These are phyloP conservation scores for Penstemon eatonii DNA, from an alignment of 257 asterid species.

Conservation along the genomic window DNA sequence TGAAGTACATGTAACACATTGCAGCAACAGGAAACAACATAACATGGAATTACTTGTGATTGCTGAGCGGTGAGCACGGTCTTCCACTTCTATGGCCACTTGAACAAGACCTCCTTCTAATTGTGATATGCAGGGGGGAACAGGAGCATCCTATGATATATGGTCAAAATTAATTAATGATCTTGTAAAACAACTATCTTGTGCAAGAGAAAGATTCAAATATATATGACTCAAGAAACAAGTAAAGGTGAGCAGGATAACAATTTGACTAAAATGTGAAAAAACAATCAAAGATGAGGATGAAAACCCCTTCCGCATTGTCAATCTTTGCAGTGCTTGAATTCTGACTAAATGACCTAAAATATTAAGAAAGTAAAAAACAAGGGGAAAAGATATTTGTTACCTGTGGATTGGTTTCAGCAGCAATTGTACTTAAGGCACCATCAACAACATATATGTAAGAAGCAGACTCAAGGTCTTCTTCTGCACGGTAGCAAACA, in stretches of 20 bases:
- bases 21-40: constrained; percentile 3
- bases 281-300: not conserved
- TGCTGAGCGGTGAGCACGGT: constrained; percentile 94
- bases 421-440: constrained; percentile 91
- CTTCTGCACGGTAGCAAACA: constrained; percentile 95
- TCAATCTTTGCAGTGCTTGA: constrained; percentile 8
- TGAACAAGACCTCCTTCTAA: constrained; percentile 97
- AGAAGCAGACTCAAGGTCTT: constrained; percentile 79
- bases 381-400: not conserved
- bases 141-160: constrained; percentile 89
- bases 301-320: not conserved
- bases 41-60: constrained; percentile 63
- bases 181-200: constrained; percentile 18
- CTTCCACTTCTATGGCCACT: constrained; percentile 99
- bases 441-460: constrained; percentile 89
- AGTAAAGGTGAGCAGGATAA: not conserved
- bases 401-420: constrained; percentile 99
- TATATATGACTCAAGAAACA: constrained; percentile 22
- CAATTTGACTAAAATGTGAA: not conserved
- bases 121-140: constrained; percentile 98
- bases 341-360: constrained; percentile 4
- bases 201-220: constrained; percentile 12
- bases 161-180: constrained; percentile 23
- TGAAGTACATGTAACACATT: constrained; percentile 13
- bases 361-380: not conserved